These are phyloP conservation scores for Mycocentrospora acerina DNA, from an alignment of 2,329 filamentous ascomycete species.

Conservation along the genomic window DNA sequence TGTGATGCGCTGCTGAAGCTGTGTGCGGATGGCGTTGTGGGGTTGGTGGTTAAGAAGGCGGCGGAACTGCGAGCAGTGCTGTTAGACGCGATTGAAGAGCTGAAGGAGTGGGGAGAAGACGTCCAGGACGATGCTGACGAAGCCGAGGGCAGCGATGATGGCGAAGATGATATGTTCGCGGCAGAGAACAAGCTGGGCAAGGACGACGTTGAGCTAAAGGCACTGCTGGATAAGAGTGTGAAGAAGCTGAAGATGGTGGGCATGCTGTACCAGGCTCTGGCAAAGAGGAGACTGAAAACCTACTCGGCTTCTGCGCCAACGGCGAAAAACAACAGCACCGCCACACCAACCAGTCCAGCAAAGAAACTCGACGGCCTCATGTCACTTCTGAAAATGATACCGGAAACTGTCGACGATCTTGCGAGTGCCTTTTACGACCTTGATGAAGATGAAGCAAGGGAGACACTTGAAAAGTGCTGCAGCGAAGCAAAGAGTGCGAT, in stretches of 20 bases:
- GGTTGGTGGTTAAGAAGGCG: slow-evolving; percentile 69
- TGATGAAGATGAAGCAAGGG: slow-evolving; percentile 60
- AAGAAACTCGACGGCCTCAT: slow-evolving; percentile 58
- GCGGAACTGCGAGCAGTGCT: slow-evolving; percentile 74
- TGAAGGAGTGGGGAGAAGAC: slow-evolving; percentile 85
- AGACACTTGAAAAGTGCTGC: slow-evolving; percentile 61
- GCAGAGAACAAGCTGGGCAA: slow-evolving; percentile 59
- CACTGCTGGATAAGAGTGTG: slow-evolving; percentile 64
- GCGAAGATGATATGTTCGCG: slow-evolving; percentile 68
- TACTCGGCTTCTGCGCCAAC: slow-evolving; percentile 17
- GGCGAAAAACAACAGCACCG: slow-evolving; percentile 6
- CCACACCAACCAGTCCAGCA: slow-evolving; percentile 13
- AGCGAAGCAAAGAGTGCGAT: slow-evolving; percentile 59
- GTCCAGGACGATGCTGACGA: slow-evolving; percentile 58
- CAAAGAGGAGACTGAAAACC: slow-evolving; percentile 68
- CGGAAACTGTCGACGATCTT: slow-evolving; percentile 69
- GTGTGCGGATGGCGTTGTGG: slow-evolving; percentile 66
- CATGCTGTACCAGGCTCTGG: slow-evolving; percentile 68
- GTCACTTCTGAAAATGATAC: slow-evolving; percentile 59
- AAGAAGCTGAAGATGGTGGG: slow-evolving; percentile 67
- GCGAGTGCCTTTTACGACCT: slow-evolving; percentile 73
- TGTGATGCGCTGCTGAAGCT: slow-evolving; percentile 73
- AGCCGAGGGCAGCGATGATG: slow-evolving; percentile 40
- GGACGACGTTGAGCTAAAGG: slow-evolving; percentile 65
- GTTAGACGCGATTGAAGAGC: slow-evolving; percentile 79